phyloP scores from a whole-genome alignment of 2,329 filamentous ascomycete species.

The Mycosphaerella sp. region DNA sequence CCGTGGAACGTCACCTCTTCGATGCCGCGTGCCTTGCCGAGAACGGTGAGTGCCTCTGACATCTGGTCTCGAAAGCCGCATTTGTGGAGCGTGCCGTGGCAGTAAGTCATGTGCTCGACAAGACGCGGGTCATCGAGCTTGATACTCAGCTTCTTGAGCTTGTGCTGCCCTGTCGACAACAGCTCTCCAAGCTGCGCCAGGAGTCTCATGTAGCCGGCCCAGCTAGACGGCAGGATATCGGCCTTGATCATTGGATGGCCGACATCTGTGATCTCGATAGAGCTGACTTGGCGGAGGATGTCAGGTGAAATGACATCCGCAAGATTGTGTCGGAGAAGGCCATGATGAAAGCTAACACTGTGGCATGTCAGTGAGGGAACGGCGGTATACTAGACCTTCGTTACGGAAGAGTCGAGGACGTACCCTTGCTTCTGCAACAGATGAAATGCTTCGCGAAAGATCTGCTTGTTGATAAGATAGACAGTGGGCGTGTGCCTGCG shows the following conservation, averaged over 20 bases:
- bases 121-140: constrained; percentile 22
- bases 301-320: constrained; percentile 19
- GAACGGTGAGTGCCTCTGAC: constrained; percentile 12
- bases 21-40: constrained; percentile 23
- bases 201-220: constrained; percentile 28
- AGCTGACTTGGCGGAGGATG: constrained; percentile 25
- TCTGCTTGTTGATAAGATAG: constrained; percentile 34
- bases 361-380: constrained; percentile 4
- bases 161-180: constrained; percentile 24
- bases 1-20: constrained; percentile 24
- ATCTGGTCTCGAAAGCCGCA: constrained; percentile 31
- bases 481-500: constrained; percentile 27
- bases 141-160: constrained; percentile 28
- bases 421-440: constrained; percentile 22
- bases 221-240: constrained; percentile 18
- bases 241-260: constrained; percentile 68
- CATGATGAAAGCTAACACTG: constrained; percentile 29
- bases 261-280: constrained; percentile 68
- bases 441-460: constrained; percentile 30
- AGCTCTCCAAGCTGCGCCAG: constrained; percentile 23
- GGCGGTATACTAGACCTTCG: not conserved
- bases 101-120: constrained; percentile 25
- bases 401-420: not conserved
- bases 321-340: constrained; percentile 19
- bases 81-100: constrained; percentile 14